phyloP scores from a whole-genome alignment of 2,329 filamentous ascomycete genomes.

The Fusarium multiceps region DNA sequence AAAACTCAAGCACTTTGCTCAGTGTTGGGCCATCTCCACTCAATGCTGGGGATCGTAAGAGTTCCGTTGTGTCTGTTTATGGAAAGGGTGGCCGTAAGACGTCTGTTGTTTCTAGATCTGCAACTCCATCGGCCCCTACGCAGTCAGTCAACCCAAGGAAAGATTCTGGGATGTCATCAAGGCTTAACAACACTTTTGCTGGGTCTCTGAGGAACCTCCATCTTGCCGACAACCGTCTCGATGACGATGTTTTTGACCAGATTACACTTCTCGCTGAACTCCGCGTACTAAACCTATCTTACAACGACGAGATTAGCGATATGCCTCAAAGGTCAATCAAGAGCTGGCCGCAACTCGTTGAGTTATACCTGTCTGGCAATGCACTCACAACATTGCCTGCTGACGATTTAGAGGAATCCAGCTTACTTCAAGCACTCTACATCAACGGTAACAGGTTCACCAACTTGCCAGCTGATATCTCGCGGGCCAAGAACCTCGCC shows the following conservation, averaged over 20 bases:
- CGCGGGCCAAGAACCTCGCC: slow-evolving; percentile 90
- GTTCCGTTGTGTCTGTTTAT: slow-evolving; percentile 84
- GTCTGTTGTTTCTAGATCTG: slow-evolving; percentile 78
- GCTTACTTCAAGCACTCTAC: slow-evolving; percentile 87
- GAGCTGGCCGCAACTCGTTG: slow-evolving; percentile 88
- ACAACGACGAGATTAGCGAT: slow-evolving; percentile 88
- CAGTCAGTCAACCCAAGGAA: slow-evolving; percentile 73
- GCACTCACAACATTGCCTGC: slow-evolving; percentile 90
- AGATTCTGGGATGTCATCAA: slow-evolving; percentile 86
- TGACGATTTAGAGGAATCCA: slow-evolving; percentile 92
- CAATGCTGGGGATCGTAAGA: slow-evolving; percentile 74
- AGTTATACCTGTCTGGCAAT: slow-evolving; percentile 95
- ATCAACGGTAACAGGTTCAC: slow-evolving; percentile 99
- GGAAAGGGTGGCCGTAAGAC: slow-evolving; percentile 85
- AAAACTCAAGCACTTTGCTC: slow-evolving; percentile 80
- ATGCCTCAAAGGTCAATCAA: slow-evolving; percentile 89
- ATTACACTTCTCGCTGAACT: slow-evolving; percentile 84
- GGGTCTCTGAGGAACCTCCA: slow-evolving; percentile 85
- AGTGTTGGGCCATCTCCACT: slow-evolving; percentile 81
- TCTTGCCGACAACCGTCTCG: slow-evolving; percentile 91
- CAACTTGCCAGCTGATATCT: slow-evolving; percentile 93
- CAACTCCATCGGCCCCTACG: slow-evolving; percentile 61
- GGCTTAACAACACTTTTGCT: slow-evolving; percentile 87
- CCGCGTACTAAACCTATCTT: slow-evolving; percentile 90
- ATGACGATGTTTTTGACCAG: slow-evolving; percentile 95